Evolutionary conservation across 139 green algal genomes (phyloP).

Genomic region (Gonium pectorale): DNA sequence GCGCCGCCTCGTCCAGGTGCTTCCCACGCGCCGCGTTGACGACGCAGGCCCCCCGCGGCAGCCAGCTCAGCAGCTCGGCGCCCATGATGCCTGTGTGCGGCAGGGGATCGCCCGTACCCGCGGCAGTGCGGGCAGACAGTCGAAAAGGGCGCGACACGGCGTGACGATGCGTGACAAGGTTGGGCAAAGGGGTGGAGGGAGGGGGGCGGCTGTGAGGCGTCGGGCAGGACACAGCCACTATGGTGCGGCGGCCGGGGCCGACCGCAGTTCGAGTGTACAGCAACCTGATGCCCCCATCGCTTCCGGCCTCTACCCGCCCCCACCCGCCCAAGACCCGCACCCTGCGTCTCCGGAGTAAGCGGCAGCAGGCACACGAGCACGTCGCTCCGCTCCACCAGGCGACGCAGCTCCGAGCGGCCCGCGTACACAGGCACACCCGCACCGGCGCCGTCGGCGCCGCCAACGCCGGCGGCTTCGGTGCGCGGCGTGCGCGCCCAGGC

Average conservation of each 20-base stretch:
- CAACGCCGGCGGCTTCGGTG: neutral
- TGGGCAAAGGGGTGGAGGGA: neutral
- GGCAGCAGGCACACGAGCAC: conserved; percentile 76
- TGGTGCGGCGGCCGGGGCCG: neutral
- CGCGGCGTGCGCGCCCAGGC: conserved; percentile 57
- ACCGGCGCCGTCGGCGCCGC: neutral
- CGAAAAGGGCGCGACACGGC: too few species aligned
- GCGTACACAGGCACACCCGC: conserved; percentile 24
- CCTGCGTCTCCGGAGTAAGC: conserved; percentile 61
- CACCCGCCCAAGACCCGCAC: conserved; percentile 4
- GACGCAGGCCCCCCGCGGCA: conserved; percentile 59
- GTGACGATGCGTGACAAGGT: neutral
- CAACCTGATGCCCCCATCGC: too few species aligned
- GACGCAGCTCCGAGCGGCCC: conserved; percentile 46
- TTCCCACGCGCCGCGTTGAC: conserved; percentile 70
- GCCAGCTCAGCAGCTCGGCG: conserved; percentile 59
- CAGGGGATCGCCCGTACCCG: too few species aligned
- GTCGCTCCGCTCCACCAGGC: conserved; percentile 55
- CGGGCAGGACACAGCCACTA: too few species aligned
- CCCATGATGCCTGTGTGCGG: conserved; percentile 67
- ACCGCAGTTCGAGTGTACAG: too few species aligned
- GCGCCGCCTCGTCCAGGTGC: conserved; percentile 67
- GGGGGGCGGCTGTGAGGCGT: neutral
- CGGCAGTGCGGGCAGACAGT: too few species aligned
- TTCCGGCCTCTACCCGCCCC: neutral